Evolutionary conservation across 345 rosid species (phyloP).

Genomic region (Citrus australasica): DNA sequence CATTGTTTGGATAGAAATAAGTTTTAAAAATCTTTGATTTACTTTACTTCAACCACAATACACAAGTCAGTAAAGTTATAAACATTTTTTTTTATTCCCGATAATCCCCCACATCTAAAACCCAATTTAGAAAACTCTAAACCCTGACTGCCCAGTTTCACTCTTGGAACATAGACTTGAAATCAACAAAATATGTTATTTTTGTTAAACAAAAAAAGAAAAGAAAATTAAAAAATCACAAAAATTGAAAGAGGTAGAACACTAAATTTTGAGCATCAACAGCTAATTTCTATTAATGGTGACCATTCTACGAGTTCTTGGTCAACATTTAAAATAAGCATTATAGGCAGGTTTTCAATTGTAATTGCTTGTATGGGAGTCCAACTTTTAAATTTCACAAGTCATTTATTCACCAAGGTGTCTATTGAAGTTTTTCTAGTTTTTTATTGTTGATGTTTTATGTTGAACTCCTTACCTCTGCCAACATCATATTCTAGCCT

Average conservation of each 20-base stretch:
- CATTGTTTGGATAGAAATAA: too few relatives aligned
- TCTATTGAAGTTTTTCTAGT: background rate
- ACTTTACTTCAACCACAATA: too few relatives aligned
- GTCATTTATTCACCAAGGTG: background rate
- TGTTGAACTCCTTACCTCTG: too few relatives aligned
- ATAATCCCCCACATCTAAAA: too few relatives aligned
- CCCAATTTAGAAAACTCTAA: too few relatives aligned
- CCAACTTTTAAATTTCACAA: background rate
- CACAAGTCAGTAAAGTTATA: too few relatives aligned
- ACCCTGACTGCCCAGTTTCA: too few relatives aligned
- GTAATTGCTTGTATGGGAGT: background rate
- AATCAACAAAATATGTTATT: background rate
- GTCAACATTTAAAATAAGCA: background rate
- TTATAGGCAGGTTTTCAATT: background rate
- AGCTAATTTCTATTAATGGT: background rate
- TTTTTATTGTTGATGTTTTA: too few relatives aligned
- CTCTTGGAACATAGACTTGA: too few relatives aligned
- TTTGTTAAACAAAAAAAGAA: background rate
- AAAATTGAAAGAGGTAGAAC: background rate
- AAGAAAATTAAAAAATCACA: background rate
- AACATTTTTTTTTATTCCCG: too few relatives aligned
- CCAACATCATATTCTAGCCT: background rate
- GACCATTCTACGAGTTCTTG: background rate
- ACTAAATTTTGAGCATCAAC: background rate
- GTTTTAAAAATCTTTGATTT: too few relatives aligned